These are phyloP conservation scores for Kwoniella europaea DNA, from an alignment of 768 basidiomycete genomes.

Conservation along the genomic window DNA sequence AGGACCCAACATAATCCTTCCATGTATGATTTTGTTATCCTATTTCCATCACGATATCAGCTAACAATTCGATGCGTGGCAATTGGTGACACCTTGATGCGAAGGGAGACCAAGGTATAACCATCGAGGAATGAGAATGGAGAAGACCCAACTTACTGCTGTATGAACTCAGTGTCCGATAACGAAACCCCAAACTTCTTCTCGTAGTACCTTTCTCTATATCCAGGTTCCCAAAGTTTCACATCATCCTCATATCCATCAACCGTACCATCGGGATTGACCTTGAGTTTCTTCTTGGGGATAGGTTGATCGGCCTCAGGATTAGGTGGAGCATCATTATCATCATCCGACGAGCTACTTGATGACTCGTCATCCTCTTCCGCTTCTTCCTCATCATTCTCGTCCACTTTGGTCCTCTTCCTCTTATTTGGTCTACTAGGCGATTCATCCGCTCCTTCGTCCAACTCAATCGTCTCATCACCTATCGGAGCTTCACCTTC, in stretches of 20 bases:
- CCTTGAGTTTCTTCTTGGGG: slow-evolving; percentile 68
- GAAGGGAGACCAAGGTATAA: too few relatives aligned
- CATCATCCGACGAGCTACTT: slow-evolving; percentile 34
- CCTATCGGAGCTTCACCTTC: slow-evolving; percentile 32
- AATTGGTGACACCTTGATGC: too few relatives aligned
- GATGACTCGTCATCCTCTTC: slow-evolving; percentile 28
- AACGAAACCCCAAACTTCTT: slow-evolving; percentile 84
- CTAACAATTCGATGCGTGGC: background rate
- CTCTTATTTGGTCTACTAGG: slow-evolving; percentile 57
- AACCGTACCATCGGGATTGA: slow-evolving; percentile 89
- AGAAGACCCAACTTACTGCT: slow-evolving; percentile 64
- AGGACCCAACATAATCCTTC: slow-evolving; percentile 96
- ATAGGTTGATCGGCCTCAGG: slow-evolving; percentile 56
- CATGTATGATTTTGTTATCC: slow-evolving; percentile 80
- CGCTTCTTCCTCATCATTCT: slow-evolving; percentile 45
- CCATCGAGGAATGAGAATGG: background rate
- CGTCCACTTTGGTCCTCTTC: slow-evolving; percentile 38
- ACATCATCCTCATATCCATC: slow-evolving; percentile 87
- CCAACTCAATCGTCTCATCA: slow-evolving; percentile 29
- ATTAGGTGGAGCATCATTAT: slow-evolving; percentile 49
- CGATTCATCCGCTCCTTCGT: slow-evolving; percentile 15
- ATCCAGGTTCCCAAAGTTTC: slow-evolving; percentile 94
- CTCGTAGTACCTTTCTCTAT: slow-evolving; percentile 90
- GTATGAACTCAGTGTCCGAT: slow-evolving; percentile 73
- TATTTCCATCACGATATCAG: too few relatives aligned